phyloP scores from a whole-genome alignment of 768 basidiomycete genomes.

The Filobasidium wieringae region DNA sequence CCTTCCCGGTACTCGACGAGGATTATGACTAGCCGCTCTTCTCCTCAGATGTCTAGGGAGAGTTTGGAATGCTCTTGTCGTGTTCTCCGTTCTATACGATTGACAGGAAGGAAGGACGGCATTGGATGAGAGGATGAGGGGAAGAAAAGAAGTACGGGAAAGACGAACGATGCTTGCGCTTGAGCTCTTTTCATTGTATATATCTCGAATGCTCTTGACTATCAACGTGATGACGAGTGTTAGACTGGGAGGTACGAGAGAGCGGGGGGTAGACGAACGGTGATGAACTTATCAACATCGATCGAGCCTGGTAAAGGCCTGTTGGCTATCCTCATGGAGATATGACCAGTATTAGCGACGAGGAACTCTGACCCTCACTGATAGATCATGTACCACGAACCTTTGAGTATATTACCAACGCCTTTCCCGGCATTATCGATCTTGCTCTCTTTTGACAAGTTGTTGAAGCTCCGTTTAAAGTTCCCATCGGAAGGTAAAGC shows the following conservation, averaged over 20 bases:
- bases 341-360: background rate
- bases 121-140: too few relatives aligned
- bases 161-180: slow-evolving; percentile 56
- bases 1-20: slow-evolving; percentile 74
- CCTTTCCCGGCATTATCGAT: background rate
- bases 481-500: background rate
- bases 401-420: background rate
- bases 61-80: slow-evolving; percentile 80
- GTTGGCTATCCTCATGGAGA: slow-evolving; percentile 42
- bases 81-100: slow-evolving; percentile 50
- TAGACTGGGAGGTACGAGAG: background rate
- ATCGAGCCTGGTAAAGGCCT: slow-evolving; percentile 58
- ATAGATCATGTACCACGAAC: background rate
- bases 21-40: slow-evolving; percentile 87
- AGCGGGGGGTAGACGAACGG: slow-evolving; percentile 45
- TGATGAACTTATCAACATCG: slow-evolving; percentile 77
- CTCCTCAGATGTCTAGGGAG: slow-evolving; percentile 82
- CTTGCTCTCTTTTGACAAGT: background rate
- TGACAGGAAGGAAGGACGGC: background rate
- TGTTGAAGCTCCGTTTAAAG: background rate
- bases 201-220: slow-evolving; percentile 84
- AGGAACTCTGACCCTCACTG: background rate
- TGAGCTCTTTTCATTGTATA: slow-evolving; percentile 79
- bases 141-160: too few relatives aligned
- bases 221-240: slow-evolving; percentile 1